Conservation (phyloP, 2,329 filamentous ascomycete genomes). For the Neopestalotiopsis sp. region DNA sequence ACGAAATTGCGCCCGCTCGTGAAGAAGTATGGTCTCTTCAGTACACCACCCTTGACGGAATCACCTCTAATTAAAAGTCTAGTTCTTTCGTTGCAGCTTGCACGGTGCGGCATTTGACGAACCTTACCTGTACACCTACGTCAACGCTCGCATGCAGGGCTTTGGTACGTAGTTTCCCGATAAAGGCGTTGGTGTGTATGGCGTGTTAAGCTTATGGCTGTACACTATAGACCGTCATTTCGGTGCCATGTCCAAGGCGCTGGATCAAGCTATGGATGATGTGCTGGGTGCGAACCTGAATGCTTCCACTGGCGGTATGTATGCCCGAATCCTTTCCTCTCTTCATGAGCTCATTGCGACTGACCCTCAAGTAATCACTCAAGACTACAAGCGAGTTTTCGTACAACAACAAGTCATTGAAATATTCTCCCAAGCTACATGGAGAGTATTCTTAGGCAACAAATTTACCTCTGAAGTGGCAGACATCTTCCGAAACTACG, state of each 20-base stretch:
- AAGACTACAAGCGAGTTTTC: background rate
- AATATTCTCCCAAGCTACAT: background rate
- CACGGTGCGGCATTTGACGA: conserved; percentile 4
- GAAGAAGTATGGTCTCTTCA: background rate
- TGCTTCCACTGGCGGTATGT: background rate
- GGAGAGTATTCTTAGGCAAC: background rate
- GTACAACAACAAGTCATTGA: background rate
- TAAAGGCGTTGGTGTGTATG: background rate
- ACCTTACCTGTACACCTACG: conserved; percentile 3
- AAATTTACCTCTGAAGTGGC: background rate
- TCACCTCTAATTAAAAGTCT: background rate
- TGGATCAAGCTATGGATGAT: background rate
- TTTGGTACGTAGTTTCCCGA: background rate
- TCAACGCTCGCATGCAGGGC: conserved; percentile 1
- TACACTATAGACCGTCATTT: background rate
- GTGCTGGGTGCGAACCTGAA: background rate
- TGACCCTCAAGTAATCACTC: background rate
- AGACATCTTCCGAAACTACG: background rate
- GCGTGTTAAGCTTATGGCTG: background rate
- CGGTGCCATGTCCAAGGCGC: background rate
- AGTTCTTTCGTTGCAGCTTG: conserved; percentile 5
- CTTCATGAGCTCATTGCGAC: background rate
- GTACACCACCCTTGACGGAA: background rate
- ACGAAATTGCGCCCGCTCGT: conserved; percentile 5
- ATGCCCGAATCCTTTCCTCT: background rate